phyloP scores from a whole-genome alignment of 345 rosid genomes.

The Nasturtium officinale region DNA sequence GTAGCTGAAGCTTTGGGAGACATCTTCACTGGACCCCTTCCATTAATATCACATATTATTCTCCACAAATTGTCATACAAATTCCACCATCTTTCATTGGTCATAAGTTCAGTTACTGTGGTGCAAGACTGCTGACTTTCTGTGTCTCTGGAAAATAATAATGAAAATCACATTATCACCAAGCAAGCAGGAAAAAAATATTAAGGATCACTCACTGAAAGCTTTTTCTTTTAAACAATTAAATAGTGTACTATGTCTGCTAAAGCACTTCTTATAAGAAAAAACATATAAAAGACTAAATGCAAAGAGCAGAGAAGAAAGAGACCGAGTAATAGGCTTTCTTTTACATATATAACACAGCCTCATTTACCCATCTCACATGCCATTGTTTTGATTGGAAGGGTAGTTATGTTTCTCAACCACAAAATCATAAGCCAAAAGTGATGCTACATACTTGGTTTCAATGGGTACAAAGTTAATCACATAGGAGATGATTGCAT shows the following conservation, averaged over 20 bases:
- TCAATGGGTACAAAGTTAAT: conserved; percentile 15
- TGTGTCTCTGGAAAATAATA: conserved; percentile 48
- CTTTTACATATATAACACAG: conserved; percentile 10
- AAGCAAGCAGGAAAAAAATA: too few relatives aligned
- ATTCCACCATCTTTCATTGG: conserved; percentile 80
- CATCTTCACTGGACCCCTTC: conserved; percentile 77
- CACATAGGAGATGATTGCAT: conserved; percentile 11
- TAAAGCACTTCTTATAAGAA: conserved; percentile 4
- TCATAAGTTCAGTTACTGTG: conserved; percentile 48
- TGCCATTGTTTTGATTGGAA: conserved; percentile 5
- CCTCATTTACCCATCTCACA: conserved; percentile 19
- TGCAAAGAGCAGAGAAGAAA: conserved; percentile 23
- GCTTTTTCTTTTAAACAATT: neutral
- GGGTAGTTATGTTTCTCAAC: conserved; percentile 20
- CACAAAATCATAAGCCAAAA: conserved; percentile 16
- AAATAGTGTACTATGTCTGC: conserved; percentile 5
- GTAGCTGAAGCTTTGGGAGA: conserved; percentile 57
- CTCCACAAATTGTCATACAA: conserved; percentile 87
- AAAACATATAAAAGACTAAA: too few relatives aligned
- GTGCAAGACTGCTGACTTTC: conserved; percentile 47
- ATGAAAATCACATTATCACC: conserved; percentile 25
- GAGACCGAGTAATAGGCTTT: conserved; percentile 5
- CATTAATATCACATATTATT: conserved; percentile 74
- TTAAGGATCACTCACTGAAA: too few relatives aligned
- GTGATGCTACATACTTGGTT: conserved; percentile 21